These are phyloP conservation scores for Saccharomycopsis sp. DNA, from an alignment of 805 yeast species.

Conservation along the genomic window DNA sequence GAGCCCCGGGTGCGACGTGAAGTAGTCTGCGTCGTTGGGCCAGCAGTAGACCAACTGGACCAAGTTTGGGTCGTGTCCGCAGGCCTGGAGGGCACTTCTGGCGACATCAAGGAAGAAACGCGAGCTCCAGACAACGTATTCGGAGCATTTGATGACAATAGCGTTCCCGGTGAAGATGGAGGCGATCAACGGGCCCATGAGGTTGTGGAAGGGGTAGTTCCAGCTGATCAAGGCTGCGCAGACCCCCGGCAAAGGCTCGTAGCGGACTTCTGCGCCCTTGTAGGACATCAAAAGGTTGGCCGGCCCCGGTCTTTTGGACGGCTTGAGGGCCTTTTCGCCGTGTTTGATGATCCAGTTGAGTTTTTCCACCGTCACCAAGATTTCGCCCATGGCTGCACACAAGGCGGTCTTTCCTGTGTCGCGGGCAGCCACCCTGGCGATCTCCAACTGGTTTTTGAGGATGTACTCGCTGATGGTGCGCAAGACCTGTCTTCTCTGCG, in stretches of 20 bases:
- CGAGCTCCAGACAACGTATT: conserved; percentile 93
- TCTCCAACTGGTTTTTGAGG: conserved; percentile 71
- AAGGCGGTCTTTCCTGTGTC: conserved; percentile 95
- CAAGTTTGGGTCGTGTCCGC: conserved; percentile 72
- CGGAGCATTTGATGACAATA: conserved; percentile 88
- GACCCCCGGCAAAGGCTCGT: conserved; percentile 75
- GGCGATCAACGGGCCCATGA: conserved; percentile 88
- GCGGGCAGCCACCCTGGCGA: conserved; percentile 90
- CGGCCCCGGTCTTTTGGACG: conserved; percentile 81
- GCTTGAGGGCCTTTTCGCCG: conserved; percentile 66
- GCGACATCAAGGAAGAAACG: conserved; percentile 68
- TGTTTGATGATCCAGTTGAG: conserved; percentile 81
- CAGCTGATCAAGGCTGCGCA: conserved; percentile 90
- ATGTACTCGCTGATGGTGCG: conserved; percentile 66
- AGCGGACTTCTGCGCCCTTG: conserved; percentile 88
- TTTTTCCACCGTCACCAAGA: conserved; percentile 90
- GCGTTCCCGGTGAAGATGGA: conserved; percentile 88
- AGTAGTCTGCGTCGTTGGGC: conserved; percentile 82
- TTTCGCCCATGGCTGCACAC: conserved; percentile 95
- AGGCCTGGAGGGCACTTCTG: conserved; percentile 60
- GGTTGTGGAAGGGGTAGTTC: conserved; percentile 96
- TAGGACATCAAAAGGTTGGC: conserved; percentile 78
- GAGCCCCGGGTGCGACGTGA: conserved; percentile 76
- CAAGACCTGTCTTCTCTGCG: conserved; percentile 63
- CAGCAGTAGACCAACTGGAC: conserved; percentile 86